Evolutionary conservation across 2,329 filamentous ascomycete species (phyloP), one percentile per base, ranked within the genome.

Genomic region (Trichophyton verrucosum): DNA sequence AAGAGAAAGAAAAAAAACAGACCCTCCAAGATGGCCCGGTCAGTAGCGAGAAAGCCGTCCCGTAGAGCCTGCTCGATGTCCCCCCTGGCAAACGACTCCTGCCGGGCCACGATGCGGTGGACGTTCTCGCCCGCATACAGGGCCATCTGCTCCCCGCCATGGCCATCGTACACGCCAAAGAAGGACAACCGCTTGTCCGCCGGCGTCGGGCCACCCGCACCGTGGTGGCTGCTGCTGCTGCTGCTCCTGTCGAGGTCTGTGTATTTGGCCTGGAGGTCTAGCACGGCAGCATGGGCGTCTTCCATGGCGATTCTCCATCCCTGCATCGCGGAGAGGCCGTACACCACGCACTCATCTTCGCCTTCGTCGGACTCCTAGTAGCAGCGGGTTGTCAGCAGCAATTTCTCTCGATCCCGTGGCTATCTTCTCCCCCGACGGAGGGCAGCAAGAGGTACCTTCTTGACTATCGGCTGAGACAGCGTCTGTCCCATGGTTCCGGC

Each of bases 281-380:
- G 87, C 59, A 97, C 79, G 61, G 88, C 83, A 64, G 89, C 89
- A 78, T 99, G 94, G 65, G 94, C 86, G 74, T 99, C 94, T 76
- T 99, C 94, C 94, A 99, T 99, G 80, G 89, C 96, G 78, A 99
- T 97, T 79, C 94, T 88, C 94, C 94, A 99, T 80, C 94, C 94
- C 78, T 99, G 94, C 94, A 99, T 99, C 77, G 91, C 91, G 67
- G 94, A 99, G 67, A 97, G 86, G 72, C 94, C 94, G 76, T 89
- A 99, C 73, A 94, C 78, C 73, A 96, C 85, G 73, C 89, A 86
- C 66, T 95, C 91, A 88, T 97, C 91, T 78, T 90, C 86, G 77
- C 91, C 91, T 73, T 86, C 86, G 74, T 87, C 86, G 71, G 94
- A 99, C 24, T 57, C 60, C 62, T 64, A 33, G 1, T 64, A 33